phyloP scores from a whole-genome alignment of 176 grass and related monocot genomes.

The Ampelocalamus luodianensis region DNA sequence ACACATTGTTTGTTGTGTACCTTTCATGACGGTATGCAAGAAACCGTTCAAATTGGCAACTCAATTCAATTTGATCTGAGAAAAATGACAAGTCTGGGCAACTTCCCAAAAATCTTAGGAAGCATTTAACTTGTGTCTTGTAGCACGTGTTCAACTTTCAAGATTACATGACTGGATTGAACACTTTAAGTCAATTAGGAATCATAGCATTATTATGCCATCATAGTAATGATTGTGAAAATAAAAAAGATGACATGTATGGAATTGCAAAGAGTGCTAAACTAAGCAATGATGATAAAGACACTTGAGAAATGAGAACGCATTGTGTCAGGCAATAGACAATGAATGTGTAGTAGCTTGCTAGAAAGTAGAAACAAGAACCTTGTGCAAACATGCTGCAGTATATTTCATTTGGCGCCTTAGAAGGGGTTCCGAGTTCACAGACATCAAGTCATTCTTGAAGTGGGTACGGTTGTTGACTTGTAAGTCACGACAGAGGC shows the following conservation, averaged over 20 bases:
- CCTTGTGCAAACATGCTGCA: neutral
- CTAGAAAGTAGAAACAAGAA: conserved; percentile 27
- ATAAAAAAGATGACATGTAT: conserved; percentile 12
- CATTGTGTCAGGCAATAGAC: conserved; percentile 6
- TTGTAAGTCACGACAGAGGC: conserved; percentile 21
- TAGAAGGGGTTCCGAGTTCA: neutral
- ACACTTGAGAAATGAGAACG: neutral
- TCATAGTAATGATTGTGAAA: conserved; percentile 11
- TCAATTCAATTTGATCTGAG: neutral
- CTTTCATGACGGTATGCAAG: neutral
- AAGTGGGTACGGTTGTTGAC: conserved; percentile 15
- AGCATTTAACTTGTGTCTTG: neutral
- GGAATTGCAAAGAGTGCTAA: conserved; percentile 3
- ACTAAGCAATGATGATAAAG: neutral
- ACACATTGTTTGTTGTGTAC: conserved; percentile 3
- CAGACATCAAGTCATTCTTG: conserved; percentile 25
- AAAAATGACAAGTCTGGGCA: neutral
- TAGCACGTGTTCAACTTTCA: conserved; percentile 2
- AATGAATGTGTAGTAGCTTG: conserved; percentile 6
- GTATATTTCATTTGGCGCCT: conserved; percentile 10
- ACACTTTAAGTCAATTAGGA: neutral
- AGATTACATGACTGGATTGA: conserved; percentile 9
- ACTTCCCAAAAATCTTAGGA: neutral
- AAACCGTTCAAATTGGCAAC: neutral
- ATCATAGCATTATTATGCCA: neutral